Base-by-base conservation (phyloP, 2,329 filamentous ascomycete genomes). In the Pseudocercospora macadamiae region DNA sequence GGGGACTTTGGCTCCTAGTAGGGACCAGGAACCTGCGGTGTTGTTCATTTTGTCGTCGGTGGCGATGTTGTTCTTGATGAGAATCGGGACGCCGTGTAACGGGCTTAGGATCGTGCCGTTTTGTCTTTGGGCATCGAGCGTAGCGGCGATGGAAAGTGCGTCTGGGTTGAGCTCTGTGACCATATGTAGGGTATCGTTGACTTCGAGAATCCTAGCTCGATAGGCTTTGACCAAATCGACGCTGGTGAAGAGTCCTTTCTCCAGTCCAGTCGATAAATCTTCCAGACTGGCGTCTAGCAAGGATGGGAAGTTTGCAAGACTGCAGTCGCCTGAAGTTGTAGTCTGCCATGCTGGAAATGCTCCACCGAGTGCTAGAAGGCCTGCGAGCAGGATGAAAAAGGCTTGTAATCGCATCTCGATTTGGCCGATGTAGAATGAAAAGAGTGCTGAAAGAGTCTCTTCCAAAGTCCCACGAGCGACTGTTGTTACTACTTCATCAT, bases 51-150 rank as follows among this genome's bases (percentile, higher is more conserved):
- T 70, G 67, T 88, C 86, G 2, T 74, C 70, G 0, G 86, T 89
- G 8, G 82, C 85, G 51, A 89, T 87, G 67, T 86, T 88, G 72
- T 87, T 83, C 71, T 89, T 89, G 73, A 89, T 77, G 4, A 89
- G 71, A 18, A 89, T 81, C 0, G 86, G 86, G 3, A 89, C 79
- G 6, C 87, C 86, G 68, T 89, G 85, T 0, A 88, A 75, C 2
- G 84, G 83, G 0, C 82, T 79, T 51, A 79, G 70, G n/a, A 76
- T 61, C 6, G 70, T 79, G 0, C 82, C 81, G 64, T 73, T 74
- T 18, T 71, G 71, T 19, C 83, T 75, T 66, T 83, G 76, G 8
- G 69, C 68, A 66, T 85, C 82, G 3, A 83, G 69, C 45, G 74
- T 65, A 28, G 70, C 71, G 2, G 82, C 82, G 42, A 84, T 83